Evolutionary conservation across 176 grass and related monocot species (phyloP), one percentile per base, ranked within the genome.

Genomic region (Stipa capillata): DNA sequence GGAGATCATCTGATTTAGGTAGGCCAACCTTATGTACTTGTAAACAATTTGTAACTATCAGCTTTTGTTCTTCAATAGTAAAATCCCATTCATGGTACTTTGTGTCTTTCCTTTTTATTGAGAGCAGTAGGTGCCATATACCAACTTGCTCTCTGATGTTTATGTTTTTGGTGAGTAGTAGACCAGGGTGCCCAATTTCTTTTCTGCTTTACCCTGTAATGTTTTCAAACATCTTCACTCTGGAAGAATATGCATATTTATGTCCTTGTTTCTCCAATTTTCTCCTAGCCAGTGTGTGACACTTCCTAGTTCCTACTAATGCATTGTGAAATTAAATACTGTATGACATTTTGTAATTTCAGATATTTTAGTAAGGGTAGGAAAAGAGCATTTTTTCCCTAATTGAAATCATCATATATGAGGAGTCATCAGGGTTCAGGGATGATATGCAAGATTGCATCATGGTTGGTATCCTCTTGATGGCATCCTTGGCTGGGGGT

Each of bases 21-120:
- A 40, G 27, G 74, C 58, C 47, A 73, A 65, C 43, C 41, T 72
- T 65, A 4, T 71, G 64, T 63, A 61, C 29, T 77, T 83, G 52
- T 36, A 78, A 83, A 31, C 74, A 18, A 29, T 78, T 45, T 73
- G 73, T 72, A 79, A 71, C n/a, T 65, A 83, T 64, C 16, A 45
- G 48, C 36, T 42, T 76, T 82, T 69, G 14, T 72, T 52, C n/a
- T 83, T 64, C 43, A 79, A 35, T 73, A 45, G 25, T 73, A 28
- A 67, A 41, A 85, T 79, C 65, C 34, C 54, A 72, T 79, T 79
- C 65, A 25, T 64, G 28, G 55, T 73, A 78, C 48, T 47, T 39
- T 21, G 16, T 78, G 58, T 72, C 65, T 78, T 83, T 82, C 49
- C 64, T 63, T 83, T 56, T 71, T 18, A 48, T 65, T 31, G 79